phyloP scores from a whole-genome alignment of 2,329 filamentous ascomycete species.

The Trichophyton benhamiae region DNA sequence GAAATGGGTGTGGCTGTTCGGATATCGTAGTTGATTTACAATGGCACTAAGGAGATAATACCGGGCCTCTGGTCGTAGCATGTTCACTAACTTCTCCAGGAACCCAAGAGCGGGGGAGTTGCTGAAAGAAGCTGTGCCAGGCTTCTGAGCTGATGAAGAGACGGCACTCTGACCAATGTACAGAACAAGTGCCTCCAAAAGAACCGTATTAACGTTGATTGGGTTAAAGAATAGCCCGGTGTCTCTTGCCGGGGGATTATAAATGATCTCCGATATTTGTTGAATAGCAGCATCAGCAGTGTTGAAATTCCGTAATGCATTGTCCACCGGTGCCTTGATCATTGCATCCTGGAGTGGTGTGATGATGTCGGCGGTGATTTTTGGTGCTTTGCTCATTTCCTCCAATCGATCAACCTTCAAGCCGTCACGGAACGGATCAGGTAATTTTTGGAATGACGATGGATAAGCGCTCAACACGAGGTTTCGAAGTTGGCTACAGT shows the following conservation, averaged over 20 bases:
- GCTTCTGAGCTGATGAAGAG: slow-evolving; percentile 44
- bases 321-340: slow-evolving; percentile 44
- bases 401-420: slow-evolving; percentile 66
- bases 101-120: slow-evolving; percentile 57
- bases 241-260: slow-evolving; percentile 44
- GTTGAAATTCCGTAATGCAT: slow-evolving; percentile 43
- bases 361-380: slow-evolving; percentile 51
- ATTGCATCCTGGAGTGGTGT: slow-evolving; percentile 36
- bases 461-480: slow-evolving; percentile 73
- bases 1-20: slow-evolving; percentile 81
- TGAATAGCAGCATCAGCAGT: slow-evolving; percentile 58
- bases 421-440: slow-evolving; percentile 59
- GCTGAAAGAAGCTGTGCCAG: slow-evolving; percentile 50
- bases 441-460: slow-evolving; percentile 55
- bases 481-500: slow-evolving; percentile 80
- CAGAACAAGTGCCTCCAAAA: slow-evolving; percentile 73
- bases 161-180: slow-evolving; percentile 68
- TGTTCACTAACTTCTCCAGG: slow-evolving; percentile 63
- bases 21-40: slow-evolving; percentile 81
- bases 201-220: slow-evolving; percentile 54
- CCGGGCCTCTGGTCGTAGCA: slow-evolving; percentile 61
- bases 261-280: slow-evolving; percentile 62
- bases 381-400: slow-evolving; percentile 57
- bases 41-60: slow-evolving; percentile 78
- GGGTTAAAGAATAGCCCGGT: slow-evolving; percentile 55